These are phyloP conservation scores for Kuraishia capsulata DNA, from an alignment of 805 yeast species.

Conservation along the genomic window DNA sequence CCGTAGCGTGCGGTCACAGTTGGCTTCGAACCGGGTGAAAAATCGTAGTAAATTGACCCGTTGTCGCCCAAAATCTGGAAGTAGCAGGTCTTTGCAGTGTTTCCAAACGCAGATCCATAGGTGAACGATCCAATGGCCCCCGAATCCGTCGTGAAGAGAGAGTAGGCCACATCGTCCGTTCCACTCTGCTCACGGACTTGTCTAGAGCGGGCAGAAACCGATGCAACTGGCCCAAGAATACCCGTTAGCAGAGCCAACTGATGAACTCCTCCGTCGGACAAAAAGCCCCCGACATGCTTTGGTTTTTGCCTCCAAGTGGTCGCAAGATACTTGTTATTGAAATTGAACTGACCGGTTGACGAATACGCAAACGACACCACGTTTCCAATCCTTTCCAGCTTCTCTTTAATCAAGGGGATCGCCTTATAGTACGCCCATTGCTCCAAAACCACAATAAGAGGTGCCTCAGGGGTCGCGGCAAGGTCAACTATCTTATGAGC, in stretches of 20 bases:
- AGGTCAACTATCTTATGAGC: constrained; percentile 73
- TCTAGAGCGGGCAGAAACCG: constrained; percentile 66
- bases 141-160: constrained; percentile 54
- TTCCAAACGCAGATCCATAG: constrained; percentile 83
- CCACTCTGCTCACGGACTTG: constrained; percentile 77
- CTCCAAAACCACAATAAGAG: constrained; percentile 70
- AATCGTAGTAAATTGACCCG: constrained; percentile 67
- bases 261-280: constrained; percentile 96
- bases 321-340: constrained; percentile 46
- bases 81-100: constrained; percentile 56
- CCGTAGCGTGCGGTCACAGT: constrained; percentile 30
- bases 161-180: constrained; percentile 69
- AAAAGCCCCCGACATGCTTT: constrained; percentile 85
- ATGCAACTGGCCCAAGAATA: constrained; percentile 64
- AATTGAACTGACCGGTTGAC: constrained; percentile 66
- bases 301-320: constrained; percentile 89
- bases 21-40: constrained; percentile 39
- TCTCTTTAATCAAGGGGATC: constrained; percentile 42
- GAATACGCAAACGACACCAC: constrained; percentile 61
- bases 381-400: constrained; percentile 65
- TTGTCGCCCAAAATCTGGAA: constrained; percentile 71
- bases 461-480: constrained; percentile 40
- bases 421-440: constrained; percentile 74
- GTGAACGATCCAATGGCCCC: constrained; percentile 74
- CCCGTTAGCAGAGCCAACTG: constrained; percentile 83